These are phyloP conservation scores for Rutstroemia sydowiana DNA, from an alignment of 2,329 filamentous ascomycete genomes.

Conservation along the genomic window DNA sequence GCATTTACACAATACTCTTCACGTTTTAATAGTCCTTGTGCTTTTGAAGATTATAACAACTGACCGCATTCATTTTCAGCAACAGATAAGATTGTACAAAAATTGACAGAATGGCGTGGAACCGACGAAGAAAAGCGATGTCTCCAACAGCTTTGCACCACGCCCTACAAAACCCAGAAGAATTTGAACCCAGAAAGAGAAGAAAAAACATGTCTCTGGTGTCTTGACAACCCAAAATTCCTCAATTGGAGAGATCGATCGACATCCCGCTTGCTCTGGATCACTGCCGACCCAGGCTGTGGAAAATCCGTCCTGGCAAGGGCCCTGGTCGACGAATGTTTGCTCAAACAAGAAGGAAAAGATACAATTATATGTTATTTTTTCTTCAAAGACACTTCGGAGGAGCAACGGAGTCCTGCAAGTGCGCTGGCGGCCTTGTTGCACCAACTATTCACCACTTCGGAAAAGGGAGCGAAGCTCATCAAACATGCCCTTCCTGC, in stretches of 20 bases:
- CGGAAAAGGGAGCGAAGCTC: not conserved
- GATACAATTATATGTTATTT: constrained; percentile 5
- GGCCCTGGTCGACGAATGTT: constrained; percentile 1
- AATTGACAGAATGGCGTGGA: not conserved
- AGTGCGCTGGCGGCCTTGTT: constrained; percentile 3
- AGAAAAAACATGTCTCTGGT: constrained; percentile 1
- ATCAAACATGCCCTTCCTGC: constrained; percentile 2
- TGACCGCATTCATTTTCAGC: not conserved
- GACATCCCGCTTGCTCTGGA: constrained; percentile 2
- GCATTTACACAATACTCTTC: not conserved
- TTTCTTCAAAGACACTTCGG: constrained; percentile 8
- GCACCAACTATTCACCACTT: constrained; percentile 9
- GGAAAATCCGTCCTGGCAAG: constrained; percentile 9
- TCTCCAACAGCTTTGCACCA: not conserved
- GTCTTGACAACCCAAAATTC: not conserved
- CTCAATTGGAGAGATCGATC: constrained; percentile 1
- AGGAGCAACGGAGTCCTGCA: constrained; percentile 1
- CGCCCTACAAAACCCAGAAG: not conserved
- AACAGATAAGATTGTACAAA: not conserved
- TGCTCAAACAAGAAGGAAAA: not conserved
- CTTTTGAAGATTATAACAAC: not conserved
- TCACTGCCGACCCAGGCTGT: constrained; percentile 7
- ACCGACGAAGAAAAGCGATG: not conserved
- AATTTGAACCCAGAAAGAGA: constrained; percentile 1
- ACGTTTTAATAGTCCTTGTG: not conserved